Conservation (phyloP, 163 green algal genomes). For the Chlorella variabilis region DNA sequence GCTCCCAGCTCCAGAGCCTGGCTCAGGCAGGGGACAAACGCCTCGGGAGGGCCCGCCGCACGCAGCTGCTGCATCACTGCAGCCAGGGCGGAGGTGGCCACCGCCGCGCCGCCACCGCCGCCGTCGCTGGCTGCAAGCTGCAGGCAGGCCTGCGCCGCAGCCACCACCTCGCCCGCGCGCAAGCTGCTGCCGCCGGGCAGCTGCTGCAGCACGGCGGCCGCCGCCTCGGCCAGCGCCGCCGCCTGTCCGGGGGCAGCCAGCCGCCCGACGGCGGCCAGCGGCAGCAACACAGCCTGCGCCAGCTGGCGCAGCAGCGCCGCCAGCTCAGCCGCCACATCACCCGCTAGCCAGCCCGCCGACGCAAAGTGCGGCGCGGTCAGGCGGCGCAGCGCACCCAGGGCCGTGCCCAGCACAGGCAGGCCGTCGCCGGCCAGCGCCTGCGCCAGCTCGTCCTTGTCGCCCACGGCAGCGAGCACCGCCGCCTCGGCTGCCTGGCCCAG, state of each 20-base stretch:
- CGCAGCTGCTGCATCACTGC: constrained; percentile 10
- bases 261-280: neutral
- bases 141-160: neutral
- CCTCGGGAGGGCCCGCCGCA: neutral
- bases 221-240: neutral
- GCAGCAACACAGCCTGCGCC: neutral
- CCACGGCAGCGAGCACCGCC: neutral
- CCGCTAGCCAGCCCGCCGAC: constrained; percentile 17
- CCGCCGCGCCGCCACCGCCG: neutral
- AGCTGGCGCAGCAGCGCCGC: neutral
- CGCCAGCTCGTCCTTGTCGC: constrained; percentile 12
- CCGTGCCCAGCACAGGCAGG: constrained; percentile 18
- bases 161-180: neutral
- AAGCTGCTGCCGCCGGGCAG: neutral
- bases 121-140: neutral
- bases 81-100: neutral
- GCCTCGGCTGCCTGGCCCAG: constrained; percentile 37
- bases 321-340: constrained; percentile 16
- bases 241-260: neutral
- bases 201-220: neutral
- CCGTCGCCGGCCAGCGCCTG: neutral
- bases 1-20: constrained; percentile 15
- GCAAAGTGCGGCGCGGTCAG: constrained; percentile 27
- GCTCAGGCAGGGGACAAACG: constrained; percentile 6
- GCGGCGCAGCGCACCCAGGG: constrained; percentile 17